Evolutionary conservation across 192 early-diverging fungal species (phyloP).

Genomic region (Backusella psychrophila): DNA sequence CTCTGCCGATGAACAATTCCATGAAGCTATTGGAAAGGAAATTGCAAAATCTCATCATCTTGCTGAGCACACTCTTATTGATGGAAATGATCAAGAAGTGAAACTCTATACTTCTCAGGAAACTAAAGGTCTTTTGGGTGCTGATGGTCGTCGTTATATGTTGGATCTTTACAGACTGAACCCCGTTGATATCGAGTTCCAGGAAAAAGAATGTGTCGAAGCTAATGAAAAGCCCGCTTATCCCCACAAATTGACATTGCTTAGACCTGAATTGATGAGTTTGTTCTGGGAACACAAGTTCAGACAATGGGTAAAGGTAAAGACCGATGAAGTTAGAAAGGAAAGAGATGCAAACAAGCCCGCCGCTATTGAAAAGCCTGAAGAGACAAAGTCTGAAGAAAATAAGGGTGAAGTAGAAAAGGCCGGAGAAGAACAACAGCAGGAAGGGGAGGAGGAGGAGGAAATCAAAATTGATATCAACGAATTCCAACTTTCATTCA

Average conservation of each 20-base stretch:
- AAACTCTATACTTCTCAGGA: conserved; percentile 83
- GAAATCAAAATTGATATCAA: conserved; percentile 33
- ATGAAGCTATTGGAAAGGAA: conserved; percentile 57
- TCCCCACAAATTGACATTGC: conserved; percentile 80
- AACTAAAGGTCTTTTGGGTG: conserved; percentile 88
- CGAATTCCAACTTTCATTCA: conserved; percentile 50
- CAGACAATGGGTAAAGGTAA: conserved; percentile 58
- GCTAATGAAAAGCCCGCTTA: conserved; percentile 64
- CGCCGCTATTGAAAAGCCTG: conserved; percentile 11
- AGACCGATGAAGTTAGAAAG: conserved; percentile 46
- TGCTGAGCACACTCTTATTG: conserved; percentile 72
- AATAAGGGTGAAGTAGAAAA: conserved; percentile 12
- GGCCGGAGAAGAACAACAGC: conserved; percentile 14
- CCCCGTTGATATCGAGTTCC: conserved; percentile 89
- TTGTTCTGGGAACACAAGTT: conserved; percentile 82
- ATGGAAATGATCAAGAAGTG: conserved; percentile 61
- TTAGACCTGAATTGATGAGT: conserved; percentile 86
- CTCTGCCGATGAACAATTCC: conserved; percentile 71
- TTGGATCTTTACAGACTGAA: conserved; percentile 91
- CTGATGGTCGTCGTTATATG: conserved; percentile 90
- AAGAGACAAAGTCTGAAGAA: conserved; percentile 19
- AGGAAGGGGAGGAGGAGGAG: conserved; percentile 38
- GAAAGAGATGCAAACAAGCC: conserved; percentile 34
- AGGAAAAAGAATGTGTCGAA: conserved; percentile 65
- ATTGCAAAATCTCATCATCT: conserved; percentile 80